phyloP scores from a whole-genome alignment of 2,329 filamentous ascomycete genomes.

The Diaporthe caulivora region DNA sequence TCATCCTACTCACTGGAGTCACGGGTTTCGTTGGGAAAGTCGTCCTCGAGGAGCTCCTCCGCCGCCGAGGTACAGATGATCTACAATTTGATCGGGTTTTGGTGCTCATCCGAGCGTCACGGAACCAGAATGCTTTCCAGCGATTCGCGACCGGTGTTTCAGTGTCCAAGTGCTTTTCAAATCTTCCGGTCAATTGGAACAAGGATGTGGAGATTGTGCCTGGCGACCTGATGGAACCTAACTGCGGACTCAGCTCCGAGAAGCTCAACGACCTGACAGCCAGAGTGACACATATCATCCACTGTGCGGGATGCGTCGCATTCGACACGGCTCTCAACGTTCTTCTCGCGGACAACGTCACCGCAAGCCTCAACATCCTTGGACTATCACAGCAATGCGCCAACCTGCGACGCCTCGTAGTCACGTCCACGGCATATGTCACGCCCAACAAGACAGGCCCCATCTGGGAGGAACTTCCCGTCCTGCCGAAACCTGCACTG shows the following conservation, averaged over 20 bases:
- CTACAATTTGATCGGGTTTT: constrained; percentile 33
- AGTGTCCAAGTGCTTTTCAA: constrained; percentile 36
- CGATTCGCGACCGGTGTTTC: constrained; percentile 26
- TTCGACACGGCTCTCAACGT: constrained; percentile 35
- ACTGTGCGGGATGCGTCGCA: constrained; percentile 39
- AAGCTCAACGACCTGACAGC: background rate
- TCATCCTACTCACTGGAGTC: constrained; percentile 39
- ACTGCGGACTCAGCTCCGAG: constrained; percentile 27
- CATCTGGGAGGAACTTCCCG: constrained; percentile 36
- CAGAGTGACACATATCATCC: constrained; percentile 38
- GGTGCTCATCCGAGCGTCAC: constrained; percentile 28
- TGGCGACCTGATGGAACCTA: constrained; percentile 36
- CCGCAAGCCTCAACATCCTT: constrained; percentile 36
- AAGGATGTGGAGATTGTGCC: constrained; percentile 28
- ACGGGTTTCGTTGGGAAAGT: constrained; percentile 41
- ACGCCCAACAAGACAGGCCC: constrained; percentile 34
- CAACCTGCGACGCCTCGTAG: constrained; percentile 31
- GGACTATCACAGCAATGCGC: constrained; percentile 27
- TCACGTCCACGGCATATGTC: constrained; percentile 39
- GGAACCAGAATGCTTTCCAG: constrained; percentile 17
- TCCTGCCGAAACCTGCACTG: constrained; percentile 27
- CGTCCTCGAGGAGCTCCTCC: constrained; percentile 39
- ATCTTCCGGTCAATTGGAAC: constrained; percentile 30
- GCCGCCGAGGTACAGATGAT: constrained; percentile 6
- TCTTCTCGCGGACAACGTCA: constrained; percentile 36